Conservation (phyloP, 2,329 filamentous ascomycete species). For the Hypoxylon sp. region DNA sequence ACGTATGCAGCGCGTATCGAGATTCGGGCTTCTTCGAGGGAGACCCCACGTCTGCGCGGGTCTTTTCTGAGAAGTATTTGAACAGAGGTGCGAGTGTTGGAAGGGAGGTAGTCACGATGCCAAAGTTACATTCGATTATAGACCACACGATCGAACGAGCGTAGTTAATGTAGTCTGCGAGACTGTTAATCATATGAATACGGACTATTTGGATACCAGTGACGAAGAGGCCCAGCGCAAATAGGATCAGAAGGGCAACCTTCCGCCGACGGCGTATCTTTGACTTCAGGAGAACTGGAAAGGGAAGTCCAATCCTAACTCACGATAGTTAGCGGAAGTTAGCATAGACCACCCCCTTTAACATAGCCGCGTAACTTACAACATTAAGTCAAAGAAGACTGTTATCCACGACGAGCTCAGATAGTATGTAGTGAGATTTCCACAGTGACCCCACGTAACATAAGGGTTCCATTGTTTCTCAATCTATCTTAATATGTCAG, state of each 20-base stretch:
- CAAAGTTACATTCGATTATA: background rate
- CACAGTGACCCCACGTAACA: background rate
- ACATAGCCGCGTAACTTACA: background rate
- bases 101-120: background rate
- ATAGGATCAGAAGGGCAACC: background rate
- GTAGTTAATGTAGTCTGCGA: background rate
- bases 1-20: background rate
- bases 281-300: background rate
- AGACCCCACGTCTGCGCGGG: background rate
- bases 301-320: background rate
- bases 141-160: background rate
- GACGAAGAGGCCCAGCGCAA: background rate
- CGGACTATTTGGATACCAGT: background rate
- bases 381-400: background rate
- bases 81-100: background rate
- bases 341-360: background rate
- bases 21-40: background rate
- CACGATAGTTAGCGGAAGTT: background rate
- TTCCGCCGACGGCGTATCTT: background rate
- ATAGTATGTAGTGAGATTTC: background rate
- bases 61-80: background rate
- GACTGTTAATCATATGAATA: background rate
- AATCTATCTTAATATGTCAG: background rate
- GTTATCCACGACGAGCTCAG: background rate
- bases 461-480: background rate